Conservation (phyloP, 2,329 filamentous ascomycete species). For the Botrytis cinerea region DNA sequence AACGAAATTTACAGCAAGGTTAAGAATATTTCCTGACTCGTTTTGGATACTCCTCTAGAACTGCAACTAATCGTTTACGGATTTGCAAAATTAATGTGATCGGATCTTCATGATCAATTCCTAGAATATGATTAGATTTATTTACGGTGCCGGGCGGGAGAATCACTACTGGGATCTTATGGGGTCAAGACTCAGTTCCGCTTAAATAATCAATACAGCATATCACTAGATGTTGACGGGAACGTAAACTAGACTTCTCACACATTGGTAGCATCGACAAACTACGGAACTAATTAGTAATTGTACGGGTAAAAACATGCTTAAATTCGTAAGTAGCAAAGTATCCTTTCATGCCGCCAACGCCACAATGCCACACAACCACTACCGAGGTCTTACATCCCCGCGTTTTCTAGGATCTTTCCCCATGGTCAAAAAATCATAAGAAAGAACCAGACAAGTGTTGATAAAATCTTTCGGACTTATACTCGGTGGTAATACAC, state of each 20-base stretch:
- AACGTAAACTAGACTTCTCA: not conserved
- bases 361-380: not conserved
- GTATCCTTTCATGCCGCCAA: not conserved
- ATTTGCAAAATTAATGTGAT: not conserved
- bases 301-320: not conserved
- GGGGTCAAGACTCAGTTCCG: not conserved
- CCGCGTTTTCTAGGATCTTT: constrained; percentile 6
- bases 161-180: not conserved
- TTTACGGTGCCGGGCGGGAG: not conserved
- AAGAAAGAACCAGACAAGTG: not conserved
- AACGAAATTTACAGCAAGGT: not conserved
- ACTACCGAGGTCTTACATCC: constrained; percentile 14
- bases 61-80: not conserved
- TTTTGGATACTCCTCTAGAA: not conserved
- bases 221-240: not conserved
- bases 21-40: not conserved
- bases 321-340: not conserved
- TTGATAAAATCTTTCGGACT: constrained; percentile 14
- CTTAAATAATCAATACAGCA: not conserved
- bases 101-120: not conserved
- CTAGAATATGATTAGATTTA: not conserved
- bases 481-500: constrained; percentile 25
- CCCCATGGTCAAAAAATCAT: not conserved
- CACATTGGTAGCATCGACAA: not conserved
- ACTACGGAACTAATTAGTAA: not conserved